A percentile compares a stretch with the other conserved stretches of the same genome.
These are phyloP conservation scores for Bryum argenteum DNA, from an alignment of 225 moss, liverwort and hornwort genomes.

Conservation along the genomic window DNA sequence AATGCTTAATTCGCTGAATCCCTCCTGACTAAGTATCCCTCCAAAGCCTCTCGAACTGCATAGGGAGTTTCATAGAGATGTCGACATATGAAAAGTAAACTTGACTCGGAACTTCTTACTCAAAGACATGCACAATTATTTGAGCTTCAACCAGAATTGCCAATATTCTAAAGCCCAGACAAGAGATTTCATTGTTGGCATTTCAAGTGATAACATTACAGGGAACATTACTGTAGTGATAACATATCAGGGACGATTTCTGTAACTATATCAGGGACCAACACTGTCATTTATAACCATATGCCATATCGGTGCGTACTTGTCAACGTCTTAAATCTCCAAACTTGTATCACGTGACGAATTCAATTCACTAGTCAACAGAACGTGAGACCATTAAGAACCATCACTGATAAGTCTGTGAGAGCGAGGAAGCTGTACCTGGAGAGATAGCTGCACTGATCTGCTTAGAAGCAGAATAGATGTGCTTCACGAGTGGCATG, in stretches of 20 bases:
- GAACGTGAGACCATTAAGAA: neutral
- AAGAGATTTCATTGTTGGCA: neutral
- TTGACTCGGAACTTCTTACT: too few relatives aligned
- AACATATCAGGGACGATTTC: too few relatives aligned
- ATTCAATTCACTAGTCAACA: neutral
- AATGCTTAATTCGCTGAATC: neutral
- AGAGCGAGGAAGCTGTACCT: constrained; percentile 46
- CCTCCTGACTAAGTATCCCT: neutral
- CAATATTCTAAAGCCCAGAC: neutral
- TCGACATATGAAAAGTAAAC: too few relatives aligned
- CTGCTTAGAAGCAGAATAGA: constrained; percentile 99
- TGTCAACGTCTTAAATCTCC: constrained; percentile 1
- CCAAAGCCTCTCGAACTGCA: too few relatives aligned
- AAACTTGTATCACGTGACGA: neutral
- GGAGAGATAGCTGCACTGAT: constrained; percentile 99
- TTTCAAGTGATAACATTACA: too few relatives aligned
- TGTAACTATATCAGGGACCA: too few relatives aligned
- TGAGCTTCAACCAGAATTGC: neutral
- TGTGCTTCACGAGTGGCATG: constrained; percentile 97
- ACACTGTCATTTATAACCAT: too few relatives aligned
- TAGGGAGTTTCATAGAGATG: too few relatives aligned
- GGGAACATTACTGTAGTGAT: too few relatives aligned
- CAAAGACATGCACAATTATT: too few relatives aligned
- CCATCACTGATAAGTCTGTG: neutral
- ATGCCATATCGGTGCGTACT: neutral